Evolutionary conservation across 2,329 filamentous ascomycete genomes (phyloP).

Genomic region (Ustulina deusta): DNA sequence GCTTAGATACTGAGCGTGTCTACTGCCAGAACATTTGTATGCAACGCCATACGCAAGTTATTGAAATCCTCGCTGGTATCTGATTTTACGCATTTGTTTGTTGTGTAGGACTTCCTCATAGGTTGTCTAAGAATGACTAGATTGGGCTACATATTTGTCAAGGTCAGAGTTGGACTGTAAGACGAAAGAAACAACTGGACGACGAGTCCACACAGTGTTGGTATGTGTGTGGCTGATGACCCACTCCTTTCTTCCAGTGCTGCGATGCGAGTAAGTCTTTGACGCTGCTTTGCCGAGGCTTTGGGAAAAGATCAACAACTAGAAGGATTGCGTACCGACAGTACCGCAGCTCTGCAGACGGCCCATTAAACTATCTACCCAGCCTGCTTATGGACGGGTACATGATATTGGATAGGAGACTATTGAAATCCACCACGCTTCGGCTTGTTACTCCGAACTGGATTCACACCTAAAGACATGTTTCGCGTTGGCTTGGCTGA

Average conservation of each 20-base stretch:
- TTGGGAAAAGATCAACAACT: slow-evolving; percentile 9
- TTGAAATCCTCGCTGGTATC: not conserved
- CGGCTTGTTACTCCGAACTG: not conserved
- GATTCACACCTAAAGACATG: not conserved
- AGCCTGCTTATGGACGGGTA: not conserved
- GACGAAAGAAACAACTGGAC: slow-evolving; percentile 26
- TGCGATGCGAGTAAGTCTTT: slow-evolving; percentile 13
- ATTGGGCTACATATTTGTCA: slow-evolving; percentile 33
- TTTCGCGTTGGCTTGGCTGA: not conserved
- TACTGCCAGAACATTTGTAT: not conserved
- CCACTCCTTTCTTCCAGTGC: slow-evolving; percentile 26
- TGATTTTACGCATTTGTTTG: not conserved
- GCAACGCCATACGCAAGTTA: not conserved
- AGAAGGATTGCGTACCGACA: not conserved
- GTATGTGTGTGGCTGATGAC: slow-evolving; percentile 13
- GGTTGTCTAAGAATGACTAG: slow-evolving; percentile 2
- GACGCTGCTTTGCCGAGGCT: not conserved
- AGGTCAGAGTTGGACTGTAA: slow-evolving; percentile 5
- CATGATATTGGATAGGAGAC: not conserved
- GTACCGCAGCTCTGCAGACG: not conserved
- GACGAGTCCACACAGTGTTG: slow-evolving; percentile 32
- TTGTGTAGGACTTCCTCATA: slow-evolving; percentile 4
- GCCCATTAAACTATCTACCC: not conserved
- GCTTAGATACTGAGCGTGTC: not conserved
- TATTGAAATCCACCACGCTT: not conserved